phyloP scores from a whole-genome alignment of 1,284 basidiomycete genomes.

The Ustilago xerochloae region DNA sequence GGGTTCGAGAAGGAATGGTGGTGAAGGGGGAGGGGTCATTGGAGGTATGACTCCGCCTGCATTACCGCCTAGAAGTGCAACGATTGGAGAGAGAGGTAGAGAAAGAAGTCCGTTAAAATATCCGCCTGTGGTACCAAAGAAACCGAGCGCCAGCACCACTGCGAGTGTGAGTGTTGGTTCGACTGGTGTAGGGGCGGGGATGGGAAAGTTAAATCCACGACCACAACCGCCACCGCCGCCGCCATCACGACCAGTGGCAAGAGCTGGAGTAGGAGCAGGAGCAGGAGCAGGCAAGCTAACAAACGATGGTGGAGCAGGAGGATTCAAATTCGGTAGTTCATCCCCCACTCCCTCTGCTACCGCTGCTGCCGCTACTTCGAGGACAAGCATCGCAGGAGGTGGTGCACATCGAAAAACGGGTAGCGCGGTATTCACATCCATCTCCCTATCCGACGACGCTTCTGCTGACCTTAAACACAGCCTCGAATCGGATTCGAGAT shows the following conservation, averaged over 20 bases:
- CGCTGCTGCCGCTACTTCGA: background rate
- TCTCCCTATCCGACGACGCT: slow-evolving; percentile 39
- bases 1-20: slow-evolving; percentile 8
- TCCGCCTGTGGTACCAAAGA: slow-evolving; percentile 8
- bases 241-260: no score
- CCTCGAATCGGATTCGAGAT: slow-evolving; percentile 24
- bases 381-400: background rate
- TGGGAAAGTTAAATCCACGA: slow-evolving; percentile 4
- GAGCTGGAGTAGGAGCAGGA: no score
- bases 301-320: slow-evolving; percentile 22
- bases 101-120: slow-evolving; percentile 12
- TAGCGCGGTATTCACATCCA: slow-evolving; percentile 39
- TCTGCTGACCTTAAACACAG: slow-evolving; percentile 24
- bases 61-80: slow-evolving; percentile 37
- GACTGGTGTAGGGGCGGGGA: no score
- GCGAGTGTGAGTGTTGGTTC: background rate
- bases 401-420: slow-evolving; percentile 20
- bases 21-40: background rate
- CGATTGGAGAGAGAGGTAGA: slow-evolving; percentile 13
- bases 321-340: slow-evolving; percentile 29
- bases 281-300: background rate
- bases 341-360: slow-evolving; percentile 1
- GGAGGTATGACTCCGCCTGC: slow-evolving; percentile 27
- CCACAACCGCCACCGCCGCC: slow-evolving; percentile 23
- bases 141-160: background rate